Evolutionary conservation across 192 early-diverging fungal genomes (phyloP), one percentile per base, ranked within the genome.

Genomic region (Backusella australiensis): DNA sequence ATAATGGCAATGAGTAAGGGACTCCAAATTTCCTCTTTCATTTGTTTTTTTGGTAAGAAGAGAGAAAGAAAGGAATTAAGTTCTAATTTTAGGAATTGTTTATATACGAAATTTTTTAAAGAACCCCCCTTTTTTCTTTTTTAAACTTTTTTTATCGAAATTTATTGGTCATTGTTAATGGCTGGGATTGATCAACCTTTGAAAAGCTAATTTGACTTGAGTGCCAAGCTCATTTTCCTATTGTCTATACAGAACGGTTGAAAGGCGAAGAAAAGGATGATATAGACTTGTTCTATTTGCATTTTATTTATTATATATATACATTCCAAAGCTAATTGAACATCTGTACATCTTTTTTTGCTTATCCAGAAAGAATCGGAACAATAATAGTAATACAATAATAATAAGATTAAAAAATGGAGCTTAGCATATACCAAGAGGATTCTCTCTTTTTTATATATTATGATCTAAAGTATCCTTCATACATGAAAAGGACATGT

Each of bases 1-100:
- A 77, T 32, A 11, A 81, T 19, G 12, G 85, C 84, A 32, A 94
- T 86, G 4, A 88, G 86, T 38, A 92, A 87, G 15, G 85, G 53
- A 91, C 87, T 74, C 90, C 90, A 72, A 41, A 79, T 56, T 78
- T 80, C 66, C 39, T 49, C 42, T 19, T 29, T 29, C 44, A 49
- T 71, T 17, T 17, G 14, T 68, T 15, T n/a, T n/a, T 8, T 17
- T 15, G 7, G 34, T 1, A 32, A 71, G 26, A 49, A 49, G 21
- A 71, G 3, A 63, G 7, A 56, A 29, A 29, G 6, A 59, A 23
- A 59, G 53, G 53, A 59, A 59, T 23, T 12, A 59, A 59, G 26
- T 59, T 59, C 53, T 59, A 59, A 59, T 11, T 11, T 59, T 59
- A 59, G 53, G 26, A 59, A 7, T 2, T 1, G 42, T 49, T 59